Percentiles rank a stretch among this genome's conserved stretches.
phyloP scores from a whole-genome alignment of 2,329 filamentous ascomycete genomes.

The Trichoderma harzianum region DNA sequence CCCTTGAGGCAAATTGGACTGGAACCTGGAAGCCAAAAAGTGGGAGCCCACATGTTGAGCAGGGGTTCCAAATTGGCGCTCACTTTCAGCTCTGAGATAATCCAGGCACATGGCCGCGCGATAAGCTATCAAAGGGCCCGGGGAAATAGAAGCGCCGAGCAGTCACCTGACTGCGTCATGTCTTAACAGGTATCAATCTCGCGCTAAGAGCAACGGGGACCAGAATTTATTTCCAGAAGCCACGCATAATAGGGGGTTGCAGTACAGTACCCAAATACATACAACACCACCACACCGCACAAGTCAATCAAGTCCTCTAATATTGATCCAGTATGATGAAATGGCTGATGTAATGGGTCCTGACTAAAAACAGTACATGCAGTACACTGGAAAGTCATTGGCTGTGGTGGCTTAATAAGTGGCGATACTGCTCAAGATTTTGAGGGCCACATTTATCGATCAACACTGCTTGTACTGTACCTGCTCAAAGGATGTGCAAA shows the following conservation, averaged over 20 bases:
- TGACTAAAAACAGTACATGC: neutral
- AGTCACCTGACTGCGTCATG: neutral
- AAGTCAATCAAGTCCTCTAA: neutral
- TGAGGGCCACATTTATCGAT: too few relatives aligned
- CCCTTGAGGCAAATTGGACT: neutral
- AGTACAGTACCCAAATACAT: neutral
- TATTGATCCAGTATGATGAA: neutral
- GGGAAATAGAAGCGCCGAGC: neutral
- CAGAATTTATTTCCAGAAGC: neutral
- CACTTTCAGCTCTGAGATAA: neutral
- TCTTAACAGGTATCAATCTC: neutral
- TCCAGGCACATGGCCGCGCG: neutral
- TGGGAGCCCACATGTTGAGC: neutral
- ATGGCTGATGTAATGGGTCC: neutral
- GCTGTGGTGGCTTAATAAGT: neutral
- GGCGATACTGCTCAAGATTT: neutral
- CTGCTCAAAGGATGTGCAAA: neutral
- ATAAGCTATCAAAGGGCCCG: neutral
- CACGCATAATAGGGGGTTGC: neutral
- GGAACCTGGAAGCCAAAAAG: neutral
- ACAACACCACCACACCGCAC: neutral
- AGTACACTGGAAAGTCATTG: neutral
- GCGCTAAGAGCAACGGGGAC: neutral
- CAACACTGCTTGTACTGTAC: too few relatives aligned
- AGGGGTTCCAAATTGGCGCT: neutral